Conservation (phyloP, 495 filamentous ascomycete species). For the Aspergillus haitiensis region DNA sequence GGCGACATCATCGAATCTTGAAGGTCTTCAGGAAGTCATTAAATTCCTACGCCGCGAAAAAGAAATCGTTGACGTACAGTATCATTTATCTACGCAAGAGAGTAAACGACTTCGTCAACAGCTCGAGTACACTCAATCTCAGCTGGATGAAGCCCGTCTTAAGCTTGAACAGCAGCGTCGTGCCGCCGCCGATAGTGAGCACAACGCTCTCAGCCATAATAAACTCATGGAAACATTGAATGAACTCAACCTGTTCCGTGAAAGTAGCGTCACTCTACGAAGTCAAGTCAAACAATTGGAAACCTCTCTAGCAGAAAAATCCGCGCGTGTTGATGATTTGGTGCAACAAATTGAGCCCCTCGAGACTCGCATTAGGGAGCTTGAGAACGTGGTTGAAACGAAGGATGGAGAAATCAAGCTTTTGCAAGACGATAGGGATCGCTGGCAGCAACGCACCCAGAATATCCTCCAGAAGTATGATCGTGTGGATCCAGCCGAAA, state of each 20-base stretch:
- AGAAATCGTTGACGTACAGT: conserved; percentile 94
- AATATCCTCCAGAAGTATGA: conserved; percentile 95
- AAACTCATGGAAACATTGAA: conserved; percentile 91
- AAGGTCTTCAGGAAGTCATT: conserved; percentile 84
- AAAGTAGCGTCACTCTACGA: conserved; percentile 85
- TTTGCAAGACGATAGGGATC: conserved; percentile 81
- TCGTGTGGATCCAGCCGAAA: conserved; percentile 86
- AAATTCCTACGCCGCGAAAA: conserved; percentile 92
- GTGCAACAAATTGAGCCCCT: conserved; percentile 77
- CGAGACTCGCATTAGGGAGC: conserved; percentile 70
- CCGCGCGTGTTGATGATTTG: conserved; percentile 69
- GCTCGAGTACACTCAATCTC: conserved; percentile 77
- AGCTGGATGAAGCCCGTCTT: conserved; percentile 81
- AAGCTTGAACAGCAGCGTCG: conserved; percentile 86
- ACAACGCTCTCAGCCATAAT: conserved; percentile 72
- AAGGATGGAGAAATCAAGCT: conserved; percentile 84
- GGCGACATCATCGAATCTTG: conserved; percentile 51
- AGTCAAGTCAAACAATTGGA: conserved; percentile 80
- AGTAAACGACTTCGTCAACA: conserved; percentile 84
- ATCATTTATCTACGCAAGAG: conserved; percentile 83
- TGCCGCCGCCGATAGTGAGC: conserved; percentile 67
- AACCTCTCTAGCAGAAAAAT: conserved; percentile 70
- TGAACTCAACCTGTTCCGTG: conserved; percentile 90
- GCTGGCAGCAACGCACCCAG: conserved; percentile 89
- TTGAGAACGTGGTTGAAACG: conserved; percentile 75